These are phyloP conservation scores for Cyathus striatus DNA, from an alignment of 768 basidiomycete genomes.

Conservation along the genomic window DNA sequence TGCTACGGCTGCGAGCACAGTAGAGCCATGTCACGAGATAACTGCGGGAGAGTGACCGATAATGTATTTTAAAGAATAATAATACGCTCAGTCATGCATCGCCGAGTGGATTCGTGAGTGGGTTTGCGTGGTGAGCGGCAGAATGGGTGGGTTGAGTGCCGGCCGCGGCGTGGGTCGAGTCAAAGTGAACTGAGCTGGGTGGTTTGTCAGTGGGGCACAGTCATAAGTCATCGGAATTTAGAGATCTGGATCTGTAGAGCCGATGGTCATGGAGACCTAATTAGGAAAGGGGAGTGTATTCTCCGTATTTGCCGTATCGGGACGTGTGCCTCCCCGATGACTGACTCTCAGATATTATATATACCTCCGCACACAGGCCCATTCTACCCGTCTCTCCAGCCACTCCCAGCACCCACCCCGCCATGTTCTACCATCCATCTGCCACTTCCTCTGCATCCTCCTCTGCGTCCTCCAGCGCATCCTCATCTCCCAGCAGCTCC, in stretches of 20 bases:
- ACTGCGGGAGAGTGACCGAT: too few relatives aligned
- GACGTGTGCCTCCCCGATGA: constrained; percentile 23
- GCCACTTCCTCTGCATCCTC: constrained; percentile 13
- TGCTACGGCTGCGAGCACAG: too few relatives aligned
- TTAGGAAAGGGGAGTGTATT: constrained; percentile 7
- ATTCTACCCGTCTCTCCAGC: constrained; percentile 28
- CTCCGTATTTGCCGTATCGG: constrained; percentile 27
- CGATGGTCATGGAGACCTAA: too few relatives aligned
- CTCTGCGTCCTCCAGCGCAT: constrained; percentile 12
- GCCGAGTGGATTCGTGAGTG: too few relatives aligned
- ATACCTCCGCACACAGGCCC: too few relatives aligned
- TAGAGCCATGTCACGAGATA: too few relatives aligned
- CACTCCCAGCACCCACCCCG: too few relatives aligned
- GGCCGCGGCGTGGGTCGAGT: neutral
- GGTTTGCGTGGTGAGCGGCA: constrained; percentile 2
- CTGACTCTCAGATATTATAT: too few relatives aligned
- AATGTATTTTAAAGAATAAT: too few relatives aligned
- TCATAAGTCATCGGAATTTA: neutral
- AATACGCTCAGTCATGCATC: too few relatives aligned
- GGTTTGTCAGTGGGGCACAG: neutral
- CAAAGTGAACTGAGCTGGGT: neutral
- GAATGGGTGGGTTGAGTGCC: constrained; percentile 4
- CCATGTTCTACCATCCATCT: constrained; percentile 12
- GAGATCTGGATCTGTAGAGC: too few relatives aligned
- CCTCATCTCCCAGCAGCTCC: constrained; percentile 20